Percentiles rank a stretch among this genome's conserved stretches.
These are phyloP conservation scores for Wallacemonas sp. DNA, from an alignment of 208 protist species.

Conservation along the genomic window DNA sequence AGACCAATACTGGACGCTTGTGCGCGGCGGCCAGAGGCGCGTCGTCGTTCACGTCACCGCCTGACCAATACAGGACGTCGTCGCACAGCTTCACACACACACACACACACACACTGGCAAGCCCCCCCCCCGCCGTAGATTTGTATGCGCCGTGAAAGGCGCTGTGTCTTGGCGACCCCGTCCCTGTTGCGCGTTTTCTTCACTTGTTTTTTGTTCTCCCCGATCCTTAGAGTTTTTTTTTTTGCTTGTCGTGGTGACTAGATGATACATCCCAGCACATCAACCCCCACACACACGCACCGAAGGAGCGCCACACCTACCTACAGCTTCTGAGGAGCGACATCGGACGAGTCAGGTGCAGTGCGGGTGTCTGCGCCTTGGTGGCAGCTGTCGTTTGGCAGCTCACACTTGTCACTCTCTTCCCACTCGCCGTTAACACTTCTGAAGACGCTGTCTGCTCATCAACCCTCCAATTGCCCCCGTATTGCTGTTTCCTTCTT, in stretches of 20 bases:
- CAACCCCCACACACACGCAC: too few relatives aligned
- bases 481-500: neutral
- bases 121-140: too few relatives aligned
- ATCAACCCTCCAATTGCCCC: neutral
- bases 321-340: neutral
- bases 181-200: neutral
- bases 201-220: neutral
- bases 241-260: constrained; percentile 5
- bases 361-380: too few relatives aligned
- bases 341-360: too few relatives aligned
- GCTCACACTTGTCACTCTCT: too few relatives aligned
- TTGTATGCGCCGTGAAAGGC: too few relatives aligned
- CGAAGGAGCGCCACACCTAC: neutral
- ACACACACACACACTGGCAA: neutral
- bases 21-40: neutral
- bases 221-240: too few relatives aligned
- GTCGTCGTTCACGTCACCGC: neutral
- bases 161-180: too few relatives aligned
- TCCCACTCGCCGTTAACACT: too few relatives aligned
- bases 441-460: too few relatives aligned
- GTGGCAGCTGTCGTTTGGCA: too few relatives aligned
- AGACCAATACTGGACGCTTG: constrained; percentile 5
- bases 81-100: neutral
- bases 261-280: too few relatives aligned
- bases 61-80: neutral